Base-by-base conservation (phyloP, 2,329 filamentous ascomycete genomes). In the Fusarium newnesense region DNA sequence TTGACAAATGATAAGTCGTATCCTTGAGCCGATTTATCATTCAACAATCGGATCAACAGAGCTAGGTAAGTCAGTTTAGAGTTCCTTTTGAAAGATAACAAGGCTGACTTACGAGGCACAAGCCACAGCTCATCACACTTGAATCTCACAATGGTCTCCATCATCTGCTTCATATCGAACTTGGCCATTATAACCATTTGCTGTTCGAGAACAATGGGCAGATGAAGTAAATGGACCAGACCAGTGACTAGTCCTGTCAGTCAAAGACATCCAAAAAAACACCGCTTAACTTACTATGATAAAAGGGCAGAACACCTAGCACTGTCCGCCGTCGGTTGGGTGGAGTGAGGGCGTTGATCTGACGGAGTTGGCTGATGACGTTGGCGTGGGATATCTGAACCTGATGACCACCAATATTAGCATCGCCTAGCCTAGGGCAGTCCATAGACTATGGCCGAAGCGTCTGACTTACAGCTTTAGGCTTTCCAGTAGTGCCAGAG, bases 21-120 rank as follows among this genome's bases (percentile, higher is more conserved):
- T 10, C 37, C 56, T 11, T 43, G 53, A 18, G 37, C 53, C 3
- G 28, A 4, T 11, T 30, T 28, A 0, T 56, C 53, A 7, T 56
- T 56, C 2, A 56, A 5, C 0, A 43, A 8, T 1, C 53, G 37
- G 16, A 56, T 56, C 3, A 56, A 8, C 3, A 56, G 26, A 32
- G 53, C 53, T 56, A 0, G 5, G 2, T 0, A 4, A 6, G 28
- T 56, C 4, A 56, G 28, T 43, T 11, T 5, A 5, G 2, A 1
- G 1, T 9, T 11, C 2, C 4, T 5, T 10, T 5, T 9, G 4
- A 24, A 1, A 5, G 3, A 30, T 5, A 5, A 7, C 0, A 28
- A 7, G 5, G 21, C 0, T 1, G 1, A 5, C 53, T 56, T 42
- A 56, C 53, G 53, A 13, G 53, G 53, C 2, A 56, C 37, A 24